Evolutionary conservation across 140 eudicot species (phyloP), one percentile per base, ranked within the genome.

Genomic region (Cichorium intybus): DNA sequence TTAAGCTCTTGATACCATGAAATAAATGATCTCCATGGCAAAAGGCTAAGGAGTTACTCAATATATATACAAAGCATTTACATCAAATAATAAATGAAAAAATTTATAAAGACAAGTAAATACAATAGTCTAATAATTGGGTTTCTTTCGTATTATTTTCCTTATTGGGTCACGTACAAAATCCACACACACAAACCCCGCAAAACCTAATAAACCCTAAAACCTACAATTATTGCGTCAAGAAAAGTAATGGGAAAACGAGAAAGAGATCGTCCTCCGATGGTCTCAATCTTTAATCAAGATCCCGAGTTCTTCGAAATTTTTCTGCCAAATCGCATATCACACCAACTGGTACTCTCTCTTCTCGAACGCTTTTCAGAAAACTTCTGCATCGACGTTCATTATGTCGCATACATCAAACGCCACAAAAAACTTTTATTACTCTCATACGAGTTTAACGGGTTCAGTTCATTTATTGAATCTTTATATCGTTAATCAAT

Each of bases 261-360:
- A 45, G 48, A 50, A 49, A 20, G 77, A 34, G 63, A 43, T 27
- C 56, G 33, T 49, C 73, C 62, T 47, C 55, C 21, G 57, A 66
- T 45, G 18, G 27, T 14, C 34, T 52, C 68, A 3, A 6, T 47
- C 29, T n/a, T 24, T 10, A 57, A 68, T 75, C 51, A 63, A 62
- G 70, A 50, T 35, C 77, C 77, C 1, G 73, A 69, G 16, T 76
- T 76, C 53, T 76, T 76, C n/a, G 72, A 76, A 48, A 29, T 69
- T 49, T 76, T 68, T 51, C 56, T 76, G 12, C 81, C 81, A 5
- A 29, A 76, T 76, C 76, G 57, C 20, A 69, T 48, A 66, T 69
- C 81, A 7, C 76, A 62, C 5, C 62, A 64, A 63, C 37, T 70
- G 73, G 77, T 70, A 62, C 8, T 5, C 24, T 51, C 24, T 69